Conservation (phyloP, 2,329 filamentous ascomycete species). For the Beauveria medogensis region DNA sequence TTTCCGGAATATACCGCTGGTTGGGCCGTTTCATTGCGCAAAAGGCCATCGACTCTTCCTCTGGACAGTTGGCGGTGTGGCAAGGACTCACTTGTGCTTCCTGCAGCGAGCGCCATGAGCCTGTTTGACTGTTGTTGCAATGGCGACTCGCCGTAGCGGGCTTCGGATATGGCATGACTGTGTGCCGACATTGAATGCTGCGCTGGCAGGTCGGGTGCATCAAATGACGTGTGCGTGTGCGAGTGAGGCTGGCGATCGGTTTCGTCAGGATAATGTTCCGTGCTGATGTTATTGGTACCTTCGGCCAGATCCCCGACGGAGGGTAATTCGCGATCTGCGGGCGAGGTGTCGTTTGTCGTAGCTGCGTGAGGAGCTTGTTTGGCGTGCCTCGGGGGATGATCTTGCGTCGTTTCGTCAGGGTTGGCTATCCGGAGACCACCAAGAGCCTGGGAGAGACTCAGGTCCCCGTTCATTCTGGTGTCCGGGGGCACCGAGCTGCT, state of each 20-base stretch:
- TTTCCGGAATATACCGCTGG: neutral
- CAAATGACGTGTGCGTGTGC: neutral
- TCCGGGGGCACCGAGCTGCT: conserved; percentile 13
- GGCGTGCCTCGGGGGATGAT: conserved; percentile 16
- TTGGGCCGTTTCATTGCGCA: neutral
- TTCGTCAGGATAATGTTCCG: neutral
- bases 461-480: conserved; percentile 74
- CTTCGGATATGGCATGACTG: conserved; percentile 3
- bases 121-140: conserved; percentile 8
- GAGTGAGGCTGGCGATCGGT: neutral
- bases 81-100: conserved; percentile 35
- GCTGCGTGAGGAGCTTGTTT: conserved; percentile 7
- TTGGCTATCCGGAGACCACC: conserved; percentile 96
- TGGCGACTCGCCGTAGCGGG: conserved; percentile 13
- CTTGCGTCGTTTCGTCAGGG: conserved; percentile 62
- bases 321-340: neutral
- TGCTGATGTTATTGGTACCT: neutral
- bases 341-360: neutral
- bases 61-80: conserved; percentile 31
- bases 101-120: neutral
- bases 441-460: conserved; percentile 85
- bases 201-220: neutral
- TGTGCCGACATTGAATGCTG: neutral
- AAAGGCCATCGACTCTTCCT: neutral
- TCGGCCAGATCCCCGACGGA: neutral